Conservation (phyloP, 1,284 basidiomycete genomes). For the Ganoderma meredithae region DNA sequence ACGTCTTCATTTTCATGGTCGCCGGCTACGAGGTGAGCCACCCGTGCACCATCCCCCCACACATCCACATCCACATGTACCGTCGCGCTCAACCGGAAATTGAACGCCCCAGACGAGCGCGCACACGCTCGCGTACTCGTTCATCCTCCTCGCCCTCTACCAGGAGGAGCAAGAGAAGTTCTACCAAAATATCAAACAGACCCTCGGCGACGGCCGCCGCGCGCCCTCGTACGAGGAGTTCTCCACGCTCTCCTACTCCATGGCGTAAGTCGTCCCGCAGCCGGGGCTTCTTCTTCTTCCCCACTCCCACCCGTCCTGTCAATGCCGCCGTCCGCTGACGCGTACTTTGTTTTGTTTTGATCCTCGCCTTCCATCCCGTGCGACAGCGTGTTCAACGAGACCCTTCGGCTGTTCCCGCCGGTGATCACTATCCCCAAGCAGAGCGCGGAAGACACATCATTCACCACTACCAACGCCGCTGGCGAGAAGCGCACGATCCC, state of each 20-base stretch:
- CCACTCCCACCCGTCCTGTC: background rate
- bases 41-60: background rate
- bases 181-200: conserved; percentile 55
- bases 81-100: no score
- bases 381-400: conserved; percentile 62
- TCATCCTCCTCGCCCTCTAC: conserved; percentile 60
- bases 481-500: conserved; percentile 51
- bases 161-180: conserved; percentile 69
- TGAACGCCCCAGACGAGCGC: conserved; percentile 51
- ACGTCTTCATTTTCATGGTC: conserved; percentile 54
- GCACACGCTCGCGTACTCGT: conserved; percentile 63
- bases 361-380: conserved; percentile 39
- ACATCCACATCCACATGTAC: no score
- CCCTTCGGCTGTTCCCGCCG: conserved; percentile 64
- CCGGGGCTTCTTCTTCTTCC: no score
- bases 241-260: conserved; percentile 49
- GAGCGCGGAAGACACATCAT: conserved; percentile 54
- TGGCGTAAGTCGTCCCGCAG: conserved; percentile 48
- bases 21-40: conserved; percentile 64
- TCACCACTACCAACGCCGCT: conserved; percentile 46
- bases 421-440: conserved; percentile 51
- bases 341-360: background rate
- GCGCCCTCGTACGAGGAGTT: conserved; percentile 61
- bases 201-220: conserved; percentile 3
- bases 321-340: background rate